phyloP scores from a whole-genome alignment of 1,284 basidiomycete genomes.

The Cutaneotrichosporon cavernicola region DNA sequence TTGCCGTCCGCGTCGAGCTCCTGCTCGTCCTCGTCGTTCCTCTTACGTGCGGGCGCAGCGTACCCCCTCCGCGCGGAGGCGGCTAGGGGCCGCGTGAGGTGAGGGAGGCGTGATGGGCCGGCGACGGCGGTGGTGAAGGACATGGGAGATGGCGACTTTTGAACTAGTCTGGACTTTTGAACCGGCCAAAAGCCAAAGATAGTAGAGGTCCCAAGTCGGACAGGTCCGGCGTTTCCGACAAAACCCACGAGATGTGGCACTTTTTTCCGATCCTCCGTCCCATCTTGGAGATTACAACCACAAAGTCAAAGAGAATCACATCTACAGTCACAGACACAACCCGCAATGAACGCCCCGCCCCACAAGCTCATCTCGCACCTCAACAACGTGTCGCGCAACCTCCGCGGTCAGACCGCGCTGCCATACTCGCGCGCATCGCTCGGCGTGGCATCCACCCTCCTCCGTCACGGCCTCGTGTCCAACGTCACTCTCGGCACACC shows the following conservation, averaged over 20 bases:
- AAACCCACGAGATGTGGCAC: conserved; percentile 21
- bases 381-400: conserved; percentile 45
- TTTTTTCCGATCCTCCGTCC: conserved; percentile 19
- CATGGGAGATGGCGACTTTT: conserved; percentile 10
- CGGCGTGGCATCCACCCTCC: conserved; percentile 48
- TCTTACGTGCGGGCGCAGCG: background rate
- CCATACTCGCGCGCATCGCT: conserved; percentile 47
- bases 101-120: conserved; percentile 32
- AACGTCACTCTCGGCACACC: conserved; percentile 49
- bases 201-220: background rate
- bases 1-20: background rate
- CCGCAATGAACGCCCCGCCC: conserved; percentile 40
- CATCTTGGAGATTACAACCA: background rate
- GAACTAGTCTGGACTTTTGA: conserved; percentile 3
- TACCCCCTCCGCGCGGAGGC: conserved; percentile 7
- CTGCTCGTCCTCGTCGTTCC: background rate
- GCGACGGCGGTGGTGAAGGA: conserved; percentile 25
- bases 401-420: conserved; percentile 46
- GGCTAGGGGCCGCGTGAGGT: background rate
- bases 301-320: too few species aligned
- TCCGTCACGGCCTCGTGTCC: conserved; percentile 50
- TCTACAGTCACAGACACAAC: too few species aligned
- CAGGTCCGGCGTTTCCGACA: background rate
- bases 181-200: background rate
- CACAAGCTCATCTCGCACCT: conserved; percentile 50